Conservation (phyloP, 768 basidiomycete species). For the Kwoniella dendrophila region DNA sequence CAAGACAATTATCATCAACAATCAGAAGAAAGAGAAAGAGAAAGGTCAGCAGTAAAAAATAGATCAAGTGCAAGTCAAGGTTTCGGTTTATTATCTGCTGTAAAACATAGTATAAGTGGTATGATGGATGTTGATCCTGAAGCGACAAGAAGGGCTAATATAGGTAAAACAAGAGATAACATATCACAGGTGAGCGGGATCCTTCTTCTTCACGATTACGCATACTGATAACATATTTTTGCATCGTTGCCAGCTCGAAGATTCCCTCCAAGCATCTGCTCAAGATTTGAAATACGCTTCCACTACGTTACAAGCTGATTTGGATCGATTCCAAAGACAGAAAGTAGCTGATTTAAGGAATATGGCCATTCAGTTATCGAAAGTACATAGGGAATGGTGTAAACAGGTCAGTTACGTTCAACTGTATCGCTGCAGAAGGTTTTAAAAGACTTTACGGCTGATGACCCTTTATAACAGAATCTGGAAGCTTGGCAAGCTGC, state of each 20-base stretch:
- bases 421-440: not conserved
- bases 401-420: constrained; percentile 69
- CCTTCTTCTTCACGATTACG: not conserved
- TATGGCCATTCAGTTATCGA: constrained; percentile 87
- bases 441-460: not conserved
- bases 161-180: constrained; percentile 88
- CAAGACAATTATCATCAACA: constrained; percentile 27
- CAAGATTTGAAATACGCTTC: constrained; percentile 96
- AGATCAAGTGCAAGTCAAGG: constrained; percentile 34
- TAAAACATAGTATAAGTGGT: constrained; percentile 91
- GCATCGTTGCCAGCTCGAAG: constrained; percentile 71
- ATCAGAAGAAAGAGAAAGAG: constrained; percentile 22
- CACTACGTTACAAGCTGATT: constrained; percentile 92
- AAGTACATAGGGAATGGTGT: constrained; percentile 93
- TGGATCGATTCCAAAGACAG: constrained; percentile 97
- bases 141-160: constrained; percentile 85
- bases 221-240: not conserved
- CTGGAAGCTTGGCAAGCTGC: constrained; percentile 97
- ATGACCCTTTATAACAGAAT: constrained; percentile 64
- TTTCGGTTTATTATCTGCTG: constrained; percentile 83
- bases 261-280: constrained; percentile 85
- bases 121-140: constrained; percentile 99
- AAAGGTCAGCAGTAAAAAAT: constrained; percentile 20
- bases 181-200: constrained; percentile 77
- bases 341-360: constrained; percentile 95